Base-by-base conservation (phyloP, 441 rosid genomes). In the Caryocar brasiliense region DNA sequence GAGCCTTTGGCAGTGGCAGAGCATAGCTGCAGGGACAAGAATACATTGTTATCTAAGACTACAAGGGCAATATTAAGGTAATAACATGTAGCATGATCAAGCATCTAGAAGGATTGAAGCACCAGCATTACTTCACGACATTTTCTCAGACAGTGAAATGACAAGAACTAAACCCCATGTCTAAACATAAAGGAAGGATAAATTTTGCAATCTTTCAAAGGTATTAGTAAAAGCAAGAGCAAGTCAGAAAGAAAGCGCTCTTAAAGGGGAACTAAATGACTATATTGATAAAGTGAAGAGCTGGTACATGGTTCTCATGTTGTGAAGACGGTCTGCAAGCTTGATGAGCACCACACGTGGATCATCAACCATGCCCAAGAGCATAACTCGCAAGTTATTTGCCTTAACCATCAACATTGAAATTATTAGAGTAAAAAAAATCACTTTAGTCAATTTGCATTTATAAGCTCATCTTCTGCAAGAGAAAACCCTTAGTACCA, bases 321-420 rank as follows among this genome's bases (percentile, higher is more conserved):
- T 83, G 80, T 83, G 92, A 59, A 83, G 85, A 56, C 92, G 85
- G 62, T 83, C 92, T 0, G 92, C 85, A 64, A 83, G 83, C 81
- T 83, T 83, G 78, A 83, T 74, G 4, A 83, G 87, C 64, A 83
- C 83, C 56, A 83, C 87, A 11, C 87, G 73, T 45, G 92, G 92
- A 76, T 83, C 92, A 50, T 80, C 80, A 63, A 83, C 83, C 92
- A 83, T 83, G 41, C 87, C 92, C 77, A 83, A 54, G 40, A 83
- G 87, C 92, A 83, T 80, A 59, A 80, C 73, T 56, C 79, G 73
- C 37, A 83, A 47, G 66, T 81, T 71, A 54, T 80, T 71, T 41
- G 80, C 92, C 92, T 83, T 50, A n/a, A 28, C 55, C 42, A 29
- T 21, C n/a, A 19, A 62, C 19, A 58, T 51, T 11, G 4, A 21